Percentiles rank a stretch among this genome's conserved stretches.
These are phyloP conservation scores for Pelargonium citronellum DNA, from an alignment of 441 rosid species.

Conservation along the genomic window DNA sequence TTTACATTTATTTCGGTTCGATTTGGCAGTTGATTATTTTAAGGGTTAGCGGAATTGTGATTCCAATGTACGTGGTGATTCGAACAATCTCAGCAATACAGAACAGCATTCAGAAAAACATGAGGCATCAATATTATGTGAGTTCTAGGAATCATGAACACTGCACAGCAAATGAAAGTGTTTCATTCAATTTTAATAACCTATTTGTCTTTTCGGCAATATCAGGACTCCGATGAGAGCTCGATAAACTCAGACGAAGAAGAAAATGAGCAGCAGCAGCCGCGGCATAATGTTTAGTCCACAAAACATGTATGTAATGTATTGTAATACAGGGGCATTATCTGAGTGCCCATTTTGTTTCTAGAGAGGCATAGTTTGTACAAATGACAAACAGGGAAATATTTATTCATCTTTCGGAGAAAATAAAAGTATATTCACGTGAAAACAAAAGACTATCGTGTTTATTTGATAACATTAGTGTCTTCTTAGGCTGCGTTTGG, in stretches of 20 bases:
- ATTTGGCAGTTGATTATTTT: constrained; percentile 48
- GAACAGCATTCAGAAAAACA: constrained; percentile 25
- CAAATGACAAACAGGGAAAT: too few species aligned
- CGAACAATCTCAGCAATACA: constrained; percentile 53
- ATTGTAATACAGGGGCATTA: background rate
- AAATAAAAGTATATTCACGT: too few species aligned
- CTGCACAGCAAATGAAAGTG: background rate
- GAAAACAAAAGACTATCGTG: too few species aligned
- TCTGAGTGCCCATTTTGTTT: background rate
- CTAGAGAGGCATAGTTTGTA: background rate
- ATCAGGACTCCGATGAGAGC: background rate
- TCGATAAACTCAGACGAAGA: background rate
- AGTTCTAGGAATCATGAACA: constrained; percentile 12
- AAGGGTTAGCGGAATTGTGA: constrained; percentile 58
- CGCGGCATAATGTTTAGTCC: background rate
- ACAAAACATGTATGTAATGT: background rate
- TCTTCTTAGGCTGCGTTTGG: too few species aligned
- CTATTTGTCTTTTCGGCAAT: background rate
- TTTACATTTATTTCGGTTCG: background rate
- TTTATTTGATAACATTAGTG: too few species aligned
- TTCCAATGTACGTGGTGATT: constrained; percentile 63
- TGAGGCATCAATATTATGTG: constrained; percentile 37
- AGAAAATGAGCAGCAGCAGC: background rate
- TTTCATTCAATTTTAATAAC: background rate
- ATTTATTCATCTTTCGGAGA: too few species aligned